Evolutionary conservation across 2,329 filamentous ascomycete genomes (phyloP), one percentile per base, ranked within the genome.

Genomic region (Aspergillus calidoustus): DNA sequence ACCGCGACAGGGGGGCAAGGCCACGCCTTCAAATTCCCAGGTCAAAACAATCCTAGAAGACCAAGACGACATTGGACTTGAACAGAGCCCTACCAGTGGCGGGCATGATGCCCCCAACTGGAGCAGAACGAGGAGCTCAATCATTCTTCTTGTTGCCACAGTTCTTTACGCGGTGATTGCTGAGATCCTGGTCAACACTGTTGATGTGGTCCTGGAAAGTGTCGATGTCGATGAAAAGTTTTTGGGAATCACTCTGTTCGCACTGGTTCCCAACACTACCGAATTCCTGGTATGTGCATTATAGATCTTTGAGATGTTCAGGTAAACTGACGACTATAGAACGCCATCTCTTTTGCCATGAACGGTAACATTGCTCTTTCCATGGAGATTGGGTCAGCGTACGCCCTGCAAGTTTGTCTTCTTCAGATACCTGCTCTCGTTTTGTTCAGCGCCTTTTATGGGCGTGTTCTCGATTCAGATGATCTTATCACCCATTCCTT

Each of bases 41-140:
- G 55, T 68, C 19, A 78, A 74, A 30, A 75, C 76, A 11, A 69
- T 78, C 47, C 66, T 71, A 3, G 78, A 79, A 7, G 81, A 83
- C 13, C 74, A 79, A 41, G 86, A 87, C 44, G 83, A 85, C 34
- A 71, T 74, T 19, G 80, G 74, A 28, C 66, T 77, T 54, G 74
- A 76, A 41, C 78, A 78, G 28, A 79, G 83, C 49, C 78, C 81
- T 56, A 72, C 74, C 46, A 80, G 80, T 56, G 91, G 91, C 50
- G 93, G 94, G 0, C 96, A 99, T 71, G 95, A 99, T 77, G 95
- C 95, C n/a, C 95, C 95, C 4, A 99, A 99, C 75, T 99, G 95
- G 95, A 92, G 94, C 71, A 89, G 93, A 64, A 86, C 85, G 57
- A 98, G 98, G 85, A 97, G 92, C 82, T 86, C 92, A 2, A 82